A percentile compares a stretch with the other conserved stretches of the same genome.
Conservation (phyloP, 1,139 yeast species). For the Suhomyces coccinellae region DNA sequence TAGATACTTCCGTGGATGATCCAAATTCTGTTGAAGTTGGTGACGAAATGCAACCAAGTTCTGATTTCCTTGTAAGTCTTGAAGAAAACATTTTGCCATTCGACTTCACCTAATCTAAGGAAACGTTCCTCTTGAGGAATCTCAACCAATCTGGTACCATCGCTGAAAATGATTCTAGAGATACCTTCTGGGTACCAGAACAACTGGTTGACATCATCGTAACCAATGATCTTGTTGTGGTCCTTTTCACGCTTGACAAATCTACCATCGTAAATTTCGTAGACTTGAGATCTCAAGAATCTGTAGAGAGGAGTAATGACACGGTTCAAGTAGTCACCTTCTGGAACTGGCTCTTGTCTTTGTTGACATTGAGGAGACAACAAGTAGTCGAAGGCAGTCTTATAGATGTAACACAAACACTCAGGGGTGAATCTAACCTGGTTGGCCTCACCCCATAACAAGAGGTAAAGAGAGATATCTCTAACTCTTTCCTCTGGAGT, state of each 20-base stretch:
- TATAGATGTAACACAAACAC: constrained; percentile 86
- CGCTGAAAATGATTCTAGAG: constrained; percentile 85
- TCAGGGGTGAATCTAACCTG: constrained; percentile 96
- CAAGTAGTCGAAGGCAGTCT: constrained; percentile 88
- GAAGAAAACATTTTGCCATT: constrained; percentile 90
- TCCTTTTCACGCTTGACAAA: constrained; percentile 96
- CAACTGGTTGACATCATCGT: constrained; percentile 97
- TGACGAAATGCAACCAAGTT: constrained; percentile 95
- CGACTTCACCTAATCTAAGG: constrained; percentile 86
- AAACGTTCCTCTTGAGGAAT: constrained; percentile 88
- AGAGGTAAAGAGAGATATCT: constrained; percentile 84
- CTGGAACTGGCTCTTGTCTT: constrained; percentile 86
- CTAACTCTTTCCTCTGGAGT: constrained; percentile 75
- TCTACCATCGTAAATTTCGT: constrained; percentile 91
- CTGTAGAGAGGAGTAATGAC: constrained; percentile 90
- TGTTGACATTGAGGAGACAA: constrained; percentile 89
- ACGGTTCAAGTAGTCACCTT: constrained; percentile 93
- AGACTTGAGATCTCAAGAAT: constrained; percentile 91
- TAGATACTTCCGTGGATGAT: constrained; percentile 82
- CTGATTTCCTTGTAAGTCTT: constrained; percentile 96
- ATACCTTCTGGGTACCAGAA: constrained; percentile 99
- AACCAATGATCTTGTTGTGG: constrained; percentile 92
- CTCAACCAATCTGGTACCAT: constrained; percentile 89
- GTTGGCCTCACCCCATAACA: constrained; percentile 98
- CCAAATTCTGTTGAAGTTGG: constrained; percentile 98